Evolutionary conservation across 345 rosid genomes (phyloP), one percentile per base, ranked within the genome.

Genomic region (Geranium brycei): DNA sequence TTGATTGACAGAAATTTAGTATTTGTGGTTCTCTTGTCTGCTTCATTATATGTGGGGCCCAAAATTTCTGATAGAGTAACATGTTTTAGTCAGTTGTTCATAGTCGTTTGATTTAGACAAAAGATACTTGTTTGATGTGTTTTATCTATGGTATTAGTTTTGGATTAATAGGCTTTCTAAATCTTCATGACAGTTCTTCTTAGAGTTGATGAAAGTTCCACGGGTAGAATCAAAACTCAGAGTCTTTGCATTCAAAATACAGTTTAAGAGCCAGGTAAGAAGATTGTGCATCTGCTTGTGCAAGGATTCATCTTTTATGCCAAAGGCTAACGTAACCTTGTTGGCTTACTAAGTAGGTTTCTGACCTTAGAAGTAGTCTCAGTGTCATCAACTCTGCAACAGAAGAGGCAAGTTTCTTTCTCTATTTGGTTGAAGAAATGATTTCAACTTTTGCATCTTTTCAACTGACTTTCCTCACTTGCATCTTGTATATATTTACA

Each of bases 191-290:
- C 91, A 89, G 96, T 91, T 91, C 76, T 91, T 91, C 78, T 68
- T 85, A 66, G 98, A 89, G 87, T 73, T 91, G 66, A 85, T 89
- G 92, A 78, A 83, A 84, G 89, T 91, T 61, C 91, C 98, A 51
- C 82, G 95, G 70, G 87, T 85, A 59, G 98, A 91, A 73, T 77
- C 89, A 64, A 91, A 91, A 82, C 91, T 91, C 75, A 84, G 95
- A 68, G 93, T 92, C 65, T 92, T 89, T 77, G 84, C 93, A 62
- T 89, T 92, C 75, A 92, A 89, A 80, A 85, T 84, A 62, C 98
- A 89, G 82, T 92, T 92, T 65, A 51, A 19, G 60, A 69, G 84
- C 65, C 96, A 92, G 96, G 98, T 92, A 58, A 71, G 78, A 38
- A 66, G 63, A 68, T 64, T 66, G 62, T 35, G 32, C 51, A 51